phyloP scores from a whole-genome alignment of 2,329 filamentous ascomycete genomes.

The Boeremia exigua region DNA sequence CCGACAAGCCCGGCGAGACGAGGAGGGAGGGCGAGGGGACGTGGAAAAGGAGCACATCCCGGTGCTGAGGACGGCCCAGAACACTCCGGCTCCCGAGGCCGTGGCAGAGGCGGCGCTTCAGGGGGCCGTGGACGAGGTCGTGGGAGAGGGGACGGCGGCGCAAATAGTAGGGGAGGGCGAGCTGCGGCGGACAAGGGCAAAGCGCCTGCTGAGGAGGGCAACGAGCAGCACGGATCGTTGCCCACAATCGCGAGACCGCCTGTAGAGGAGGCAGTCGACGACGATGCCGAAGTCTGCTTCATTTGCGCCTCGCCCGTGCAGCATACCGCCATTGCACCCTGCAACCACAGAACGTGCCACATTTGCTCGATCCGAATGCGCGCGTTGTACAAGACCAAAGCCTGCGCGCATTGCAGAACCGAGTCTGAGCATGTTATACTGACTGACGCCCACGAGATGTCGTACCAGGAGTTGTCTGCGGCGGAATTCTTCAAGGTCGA shows the following conservation, averaged over 20 bases:
- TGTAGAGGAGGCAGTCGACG: slow-evolving; percentile 22
- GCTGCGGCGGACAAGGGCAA: slow-evolving; percentile 37
- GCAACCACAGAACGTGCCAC: slow-evolving; percentile 96
- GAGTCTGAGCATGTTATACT: slow-evolving; percentile 86
- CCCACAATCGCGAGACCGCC: slow-evolving; percentile 12
- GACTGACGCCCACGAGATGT: slow-evolving; percentile 81
- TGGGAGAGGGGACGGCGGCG: slow-evolving; percentile 41
- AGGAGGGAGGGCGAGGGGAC: slow-evolving; percentile 39
- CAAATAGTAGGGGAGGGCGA: slow-evolving; percentile 33
- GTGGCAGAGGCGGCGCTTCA: slow-evolving; percentile 45
- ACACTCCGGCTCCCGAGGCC: slow-evolving; percentile 31
- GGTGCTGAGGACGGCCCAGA: slow-evolving; percentile 31
- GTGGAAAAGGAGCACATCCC: slow-evolving; percentile 33
- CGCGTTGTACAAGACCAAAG: slow-evolving; percentile 93
- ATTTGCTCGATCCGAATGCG: slow-evolving; percentile 91
- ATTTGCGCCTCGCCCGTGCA: slow-evolving; percentile 92
- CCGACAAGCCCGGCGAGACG: slow-evolving; percentile 37
- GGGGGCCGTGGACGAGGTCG: slow-evolving; percentile 41
- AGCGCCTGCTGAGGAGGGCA: slow-evolving; percentile 20
- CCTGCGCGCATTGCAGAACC: slow-evolving; percentile 93
- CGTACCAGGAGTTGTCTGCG: slow-evolving; percentile 80
- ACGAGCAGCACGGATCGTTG: slow-evolving; percentile 13
- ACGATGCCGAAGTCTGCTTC: slow-evolving; percentile 80
- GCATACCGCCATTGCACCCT: slow-evolving; percentile 88
- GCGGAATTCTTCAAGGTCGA: slow-evolving; percentile 79